phyloP scores from a whole-genome alignment of 2,329 filamentous ascomycete genomes.

The Microdochium trichocladiopsis region DNA sequence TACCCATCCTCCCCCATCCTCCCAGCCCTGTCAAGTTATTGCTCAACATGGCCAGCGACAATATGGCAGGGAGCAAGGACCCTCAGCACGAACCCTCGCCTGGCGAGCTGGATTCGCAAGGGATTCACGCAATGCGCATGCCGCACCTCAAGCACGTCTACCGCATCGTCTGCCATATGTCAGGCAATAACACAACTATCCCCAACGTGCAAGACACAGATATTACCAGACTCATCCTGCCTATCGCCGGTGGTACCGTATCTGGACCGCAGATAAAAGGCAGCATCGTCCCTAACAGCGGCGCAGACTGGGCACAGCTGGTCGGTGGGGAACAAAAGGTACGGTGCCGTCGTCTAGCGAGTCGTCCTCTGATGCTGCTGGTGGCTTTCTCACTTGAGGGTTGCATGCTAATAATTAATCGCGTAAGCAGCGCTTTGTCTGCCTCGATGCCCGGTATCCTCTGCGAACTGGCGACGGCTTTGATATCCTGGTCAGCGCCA shows the following conservation, averaged over 20 bases:
- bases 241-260: conserved; percentile 10
- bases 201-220: conserved; percentile 7
- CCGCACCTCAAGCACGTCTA: conserved; percentile 13
- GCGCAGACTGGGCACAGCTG: conserved; percentile 12
- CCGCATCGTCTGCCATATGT: conserved; percentile 12
- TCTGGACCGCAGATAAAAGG: conserved; percentile 9
- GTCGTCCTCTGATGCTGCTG: no score
- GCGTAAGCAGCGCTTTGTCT: conserved; percentile 6
- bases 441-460: conserved; percentile 11
- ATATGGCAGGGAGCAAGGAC: not conserved
- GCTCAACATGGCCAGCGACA: no score
- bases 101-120: conserved; percentile 2
- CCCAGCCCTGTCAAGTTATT: no score
- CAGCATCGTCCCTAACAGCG: conserved; percentile 12
- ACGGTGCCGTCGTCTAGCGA: not conserved
- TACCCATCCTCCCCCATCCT: no score
- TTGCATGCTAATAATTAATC: no score
- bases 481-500: conserved; percentile 10
- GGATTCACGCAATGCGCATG: conserved; percentile 9
- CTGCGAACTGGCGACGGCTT: conserved; percentile 11
- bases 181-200: conserved; percentile 6
- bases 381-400: not conserved
- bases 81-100: conserved; percentile 5
- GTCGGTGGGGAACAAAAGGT: conserved; percentile 6
- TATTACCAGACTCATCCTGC: conserved; percentile 10